Evolutionary conservation across 805 yeast genomes (phyloP), one percentile per base, ranked within the genome.

Genomic region (Ogataea angusta): DNA sequence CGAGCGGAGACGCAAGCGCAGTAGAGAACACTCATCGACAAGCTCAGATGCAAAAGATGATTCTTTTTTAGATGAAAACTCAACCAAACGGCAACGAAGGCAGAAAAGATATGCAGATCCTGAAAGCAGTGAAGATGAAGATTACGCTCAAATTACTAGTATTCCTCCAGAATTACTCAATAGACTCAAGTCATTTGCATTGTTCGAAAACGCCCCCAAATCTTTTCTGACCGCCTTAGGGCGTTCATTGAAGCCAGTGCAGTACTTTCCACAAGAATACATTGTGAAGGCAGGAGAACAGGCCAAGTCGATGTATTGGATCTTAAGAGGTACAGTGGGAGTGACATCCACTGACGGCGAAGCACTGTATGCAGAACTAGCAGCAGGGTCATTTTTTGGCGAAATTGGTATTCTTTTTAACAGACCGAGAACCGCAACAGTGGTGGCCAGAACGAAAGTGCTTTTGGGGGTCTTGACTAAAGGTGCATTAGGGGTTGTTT

Each of bases 271-370:
- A 0, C 86, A 82, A 50, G 84, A 80, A 45, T 80, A 76, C 55
- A 79, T 84, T 26, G 78, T 84, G 31, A 78, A 77, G 43, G 76
- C 72, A 48, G 90, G 91, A 2, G 89, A 83, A 49, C 82, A 80
- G 1, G 80, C 88, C 2, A 75, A 73, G 49, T 75, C 90, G 15
- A 82, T 85, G 86, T 84, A 82, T 54, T 83, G 91, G 89, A 80
- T 84, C 27, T 60, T 84, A 12, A 75, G 83, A 52, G 93, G 93
- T 3, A 72, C 80, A 0, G 91, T 84, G 2, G 77, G 79, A n/a
- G 87, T 85, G 10, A 77, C 88, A 0, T 78, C 86, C 10, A 74
- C 85, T 1, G 93, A 84, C 55, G 90, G 88, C 21, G 91, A 84
- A 60, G 74, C 85, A 3, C 70, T 78, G 3, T 81, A 80, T 52